Evolutionary conservation across 148 eudicot species (phyloP), one percentile per base, ranked within the genome.

Genomic region (Rhododendron ovatum): DNA sequence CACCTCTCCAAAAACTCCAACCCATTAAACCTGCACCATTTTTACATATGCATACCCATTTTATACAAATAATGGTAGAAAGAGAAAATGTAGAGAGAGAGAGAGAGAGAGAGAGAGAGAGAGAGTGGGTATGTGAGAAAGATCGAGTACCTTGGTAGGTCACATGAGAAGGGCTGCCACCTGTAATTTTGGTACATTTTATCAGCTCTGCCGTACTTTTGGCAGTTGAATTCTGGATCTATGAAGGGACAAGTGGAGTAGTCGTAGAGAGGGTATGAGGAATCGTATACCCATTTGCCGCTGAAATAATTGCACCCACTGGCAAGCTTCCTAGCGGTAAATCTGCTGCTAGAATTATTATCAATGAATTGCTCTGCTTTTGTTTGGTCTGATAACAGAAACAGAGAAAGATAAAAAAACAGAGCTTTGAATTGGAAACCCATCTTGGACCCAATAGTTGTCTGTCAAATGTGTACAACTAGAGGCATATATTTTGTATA

Each of bases 261-360:
- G 51, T 93, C 85, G 85, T 97, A 97, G 22, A 88, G 93, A 47
- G 99, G 99, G 78, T 94, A 95, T 61, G 96, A 91, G 84, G 92
- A 26, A 87, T 95, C 99, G 63, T 89, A 93, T 2, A 97, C 95
- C 99, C 99, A 97, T 93, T 91, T 93, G n/a, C 99, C 99, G 30
- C 85, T 83, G 87, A 93, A 95, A 45, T 88, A 79, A 80, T 95
- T 91, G 88, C 98, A 97, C 15, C 88, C 45, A n/a, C 84, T 30
- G 22, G 73, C 89, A 20, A 86, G 87, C 88, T 89, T 88, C 67
- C 86, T 87, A 14, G 86, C 75, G 39, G 74, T 81, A n/a, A 51
- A 43, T 33, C 33, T 85, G 43, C 63, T 86, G 57, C 65, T 30
- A 78, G 5, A 5, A 43, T 41, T 28, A 43, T 8, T 78, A 41